Percentiles rank a stretch among this genome's conserved stretches.
phyloP scores from a whole-genome alignment of 108 stramenopile genomes.

The Mediolabrus comicus region DNA sequence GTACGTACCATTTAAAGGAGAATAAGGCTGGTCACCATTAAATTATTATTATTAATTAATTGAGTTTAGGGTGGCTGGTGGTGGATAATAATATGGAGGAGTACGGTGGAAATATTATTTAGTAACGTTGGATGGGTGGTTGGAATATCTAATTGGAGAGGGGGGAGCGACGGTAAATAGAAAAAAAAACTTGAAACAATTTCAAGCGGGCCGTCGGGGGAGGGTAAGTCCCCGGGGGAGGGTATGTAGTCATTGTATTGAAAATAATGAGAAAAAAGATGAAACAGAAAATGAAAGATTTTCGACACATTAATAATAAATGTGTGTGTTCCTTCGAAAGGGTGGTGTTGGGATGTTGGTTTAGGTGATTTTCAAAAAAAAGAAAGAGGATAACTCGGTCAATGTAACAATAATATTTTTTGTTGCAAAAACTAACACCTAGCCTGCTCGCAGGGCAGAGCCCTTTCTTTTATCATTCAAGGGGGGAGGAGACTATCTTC shows the following conservation, averaged over 20 bases:
- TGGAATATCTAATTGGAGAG: background rate
- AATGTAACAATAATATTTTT: constrained; percentile 3
- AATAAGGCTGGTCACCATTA: constrained; percentile 2
- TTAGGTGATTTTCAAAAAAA: background rate
- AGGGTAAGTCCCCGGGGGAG: background rate
- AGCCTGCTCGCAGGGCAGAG: no score
- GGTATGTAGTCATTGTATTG: background rate
- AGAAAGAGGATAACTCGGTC: background rate
- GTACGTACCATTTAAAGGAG: constrained; percentile 27
- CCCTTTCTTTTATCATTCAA: no score
- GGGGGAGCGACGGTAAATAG: background rate
- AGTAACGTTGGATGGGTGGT: background rate
- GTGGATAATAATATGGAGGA: background rate
- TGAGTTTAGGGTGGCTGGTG: no score
- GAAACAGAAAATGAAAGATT: background rate
- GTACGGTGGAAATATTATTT: background rate
- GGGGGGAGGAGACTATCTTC: no score
- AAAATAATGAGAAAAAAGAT: background rate
- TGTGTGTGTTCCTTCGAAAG: background rate
- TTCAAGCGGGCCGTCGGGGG: background rate
- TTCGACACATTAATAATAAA: background rate
- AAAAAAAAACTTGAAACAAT: background rate
- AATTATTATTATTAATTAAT: background rate
- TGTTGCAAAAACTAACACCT: background rate
- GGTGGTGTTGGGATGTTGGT: background rate